Conservation (phyloP, 345 rosid species). For the Boechera stricta region DNA sequence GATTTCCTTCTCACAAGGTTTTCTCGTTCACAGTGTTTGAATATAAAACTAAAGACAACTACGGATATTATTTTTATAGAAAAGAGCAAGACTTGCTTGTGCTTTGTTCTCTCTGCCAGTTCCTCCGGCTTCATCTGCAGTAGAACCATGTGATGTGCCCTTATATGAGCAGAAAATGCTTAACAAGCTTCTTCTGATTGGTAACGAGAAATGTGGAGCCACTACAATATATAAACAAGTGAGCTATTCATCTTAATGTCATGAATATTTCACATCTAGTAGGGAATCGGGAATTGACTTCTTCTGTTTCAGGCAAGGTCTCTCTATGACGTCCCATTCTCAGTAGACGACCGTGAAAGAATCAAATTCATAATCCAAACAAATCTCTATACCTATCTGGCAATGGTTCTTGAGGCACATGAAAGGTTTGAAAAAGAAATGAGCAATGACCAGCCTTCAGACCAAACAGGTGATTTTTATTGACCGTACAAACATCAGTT, state of each 20-base stretch:
- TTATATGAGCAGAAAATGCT: conserved; percentile 44
- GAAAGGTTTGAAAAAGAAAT: conserved; percentile 65
- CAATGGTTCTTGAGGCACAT: conserved; percentile 69
- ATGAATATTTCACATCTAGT: conserved; percentile 19
- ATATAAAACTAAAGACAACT: conserved; percentile 18
- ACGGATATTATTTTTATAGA: conserved; percentile 46
- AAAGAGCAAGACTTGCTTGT: conserved; percentile 53
- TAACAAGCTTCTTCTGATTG: conserved; percentile 72
- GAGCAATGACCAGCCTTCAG: conserved; percentile 47
- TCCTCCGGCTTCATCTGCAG: conserved; percentile 53
- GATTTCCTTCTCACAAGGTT: conserved; percentile 25
- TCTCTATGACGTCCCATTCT: conserved; percentile 67
- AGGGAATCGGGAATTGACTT: conserved; percentile 16
- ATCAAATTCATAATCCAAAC: conserved; percentile 80
- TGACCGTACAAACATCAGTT: conserved; percentile 18
- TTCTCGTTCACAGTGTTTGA: conserved; percentile 18
- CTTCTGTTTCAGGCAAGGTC: conserved; percentile 74
- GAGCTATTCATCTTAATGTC: conserved; percentile 30
- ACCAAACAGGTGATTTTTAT: conserved; percentile 53
- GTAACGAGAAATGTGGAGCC: conserved; percentile 76
- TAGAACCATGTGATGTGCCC: conserved; percentile 44
- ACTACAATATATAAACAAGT: conserved; percentile 91
- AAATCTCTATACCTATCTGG: conserved; percentile 74
- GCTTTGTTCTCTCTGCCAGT: conserved; percentile 63
- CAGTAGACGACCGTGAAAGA: conserved; percentile 72